Base-by-base conservation (phyloP, 306 rosid genomes). In the Trifolium subterraneum region DNA sequence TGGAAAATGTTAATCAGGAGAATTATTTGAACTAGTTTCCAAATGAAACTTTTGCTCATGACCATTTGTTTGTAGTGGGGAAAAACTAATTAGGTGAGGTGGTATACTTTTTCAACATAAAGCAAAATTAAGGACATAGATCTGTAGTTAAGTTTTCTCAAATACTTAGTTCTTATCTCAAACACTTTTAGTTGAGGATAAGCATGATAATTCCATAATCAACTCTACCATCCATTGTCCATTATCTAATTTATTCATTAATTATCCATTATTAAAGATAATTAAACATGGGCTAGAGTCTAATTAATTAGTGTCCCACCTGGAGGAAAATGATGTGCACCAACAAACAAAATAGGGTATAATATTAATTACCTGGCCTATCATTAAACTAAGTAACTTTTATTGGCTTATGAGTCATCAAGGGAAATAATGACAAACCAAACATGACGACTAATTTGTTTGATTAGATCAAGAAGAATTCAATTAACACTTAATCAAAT, bases 331-430 rank as follows among this genome's bases (percentile, higher is more conserved):
- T 75, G 89, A 84, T 78, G 58, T 50, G 71, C 86, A 79, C 73
- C 58, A 61, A 48, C 72, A 73, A 72, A 70, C 59, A 55, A 54
- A 41, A 33, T 13, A 18, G 10, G 7, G 42, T 39, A 29, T 29
- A 60, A 29, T 59, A 56, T 22, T 56, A 27, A 59, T 47, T 61
- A 22, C 55, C 27, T 20, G n/a, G 45, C 51, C 55, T 7, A 71
- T 74, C 71, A 74, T 63, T 71, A 42, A 12, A 47, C 69, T 76
- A n/a, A n/a, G n/a, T n/a, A 52, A 27, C 61, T 73, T 70, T 78
- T 73, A 78, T 81, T 85, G 90, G 80, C 63, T 52, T 23, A 42
- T 88, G 92, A 88, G 81, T 86, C 89, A 84, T 72, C 88, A 48
- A 74, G 45, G 52, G 73, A 72, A 15, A 72, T 31, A 71, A 12